Evolutionary conservation across 257 asterid genomes (phyloP).

Genomic region (Petunia secreta): DNA sequence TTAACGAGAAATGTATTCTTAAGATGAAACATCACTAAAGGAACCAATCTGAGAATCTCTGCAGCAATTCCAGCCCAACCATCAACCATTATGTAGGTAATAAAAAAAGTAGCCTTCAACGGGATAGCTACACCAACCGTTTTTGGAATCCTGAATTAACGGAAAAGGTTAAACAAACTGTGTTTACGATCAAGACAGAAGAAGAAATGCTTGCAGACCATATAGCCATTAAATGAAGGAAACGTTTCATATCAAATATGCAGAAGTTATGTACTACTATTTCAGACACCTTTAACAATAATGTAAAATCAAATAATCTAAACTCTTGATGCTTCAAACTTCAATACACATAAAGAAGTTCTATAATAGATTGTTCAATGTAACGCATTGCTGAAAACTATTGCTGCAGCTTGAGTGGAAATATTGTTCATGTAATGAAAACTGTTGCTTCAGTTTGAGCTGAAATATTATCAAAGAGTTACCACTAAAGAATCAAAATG

Average conservation of each 20-base stretch:
- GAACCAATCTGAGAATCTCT: constrained; percentile 21
- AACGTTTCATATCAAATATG: constrained; percentile 1
- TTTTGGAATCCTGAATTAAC: constrained; percentile 33
- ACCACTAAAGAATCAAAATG: constrained; percentile 3
- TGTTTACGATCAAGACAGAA: constrained; percentile 21
- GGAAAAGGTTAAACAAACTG: not conserved
- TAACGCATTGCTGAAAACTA: constrained; percentile 1
- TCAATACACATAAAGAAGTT: not conserved
- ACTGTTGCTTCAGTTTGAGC: not conserved
- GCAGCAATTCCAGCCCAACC: constrained; percentile 41
- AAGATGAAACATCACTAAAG: constrained; percentile 29
- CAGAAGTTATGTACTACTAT: not conserved
- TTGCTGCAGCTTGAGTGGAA: not conserved
- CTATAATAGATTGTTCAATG: not conserved
- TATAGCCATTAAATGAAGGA: constrained; percentile 2
- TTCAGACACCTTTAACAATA: not conserved
- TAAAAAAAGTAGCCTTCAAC: constrained; percentile 36
- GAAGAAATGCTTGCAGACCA: constrained; percentile 3
- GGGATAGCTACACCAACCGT: constrained; percentile 37
- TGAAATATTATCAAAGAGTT: constrained; percentile 10
- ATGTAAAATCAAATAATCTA: constrained; percentile 12
- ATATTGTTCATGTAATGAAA: not conserved
- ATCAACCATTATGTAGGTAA: constrained; percentile 38
- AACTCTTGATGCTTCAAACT: not conserved
- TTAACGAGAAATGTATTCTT: constrained; percentile 34